A percentile compares a stretch with the other conserved stretches of the same genome.
phyloP scores from a whole-genome alignment of 176 grass and related monocot genomes.

The Carex littledalei region DNA sequence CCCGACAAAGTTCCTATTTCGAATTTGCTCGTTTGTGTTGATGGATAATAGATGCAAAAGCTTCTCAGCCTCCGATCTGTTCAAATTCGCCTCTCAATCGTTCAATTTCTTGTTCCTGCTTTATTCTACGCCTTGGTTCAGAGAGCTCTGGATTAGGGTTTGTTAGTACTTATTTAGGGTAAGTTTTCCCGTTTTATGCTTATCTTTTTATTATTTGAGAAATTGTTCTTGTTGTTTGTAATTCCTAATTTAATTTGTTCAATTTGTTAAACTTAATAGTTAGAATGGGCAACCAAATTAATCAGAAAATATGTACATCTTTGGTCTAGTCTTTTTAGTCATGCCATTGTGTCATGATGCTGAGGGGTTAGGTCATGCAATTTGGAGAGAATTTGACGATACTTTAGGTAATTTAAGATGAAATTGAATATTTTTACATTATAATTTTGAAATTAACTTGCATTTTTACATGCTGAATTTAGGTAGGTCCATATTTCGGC shows the following conservation, averaged over 20 bases:
- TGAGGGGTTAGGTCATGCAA: too few relatives aligned
- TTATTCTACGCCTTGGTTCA: conserved; percentile 57
- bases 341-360: neutral
- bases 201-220: neutral
- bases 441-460: neutral
- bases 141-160: conserved; percentile 52
- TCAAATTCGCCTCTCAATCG: neutral
- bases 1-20: neutral
- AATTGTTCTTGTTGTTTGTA: neutral
- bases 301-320: neutral
- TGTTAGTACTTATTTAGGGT: conserved; percentile 24
- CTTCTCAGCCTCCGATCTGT: conserved; percentile 26
- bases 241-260: neutral
- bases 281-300: neutral
- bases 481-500: conserved; percentile 14
- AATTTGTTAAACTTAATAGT: neutral
- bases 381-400: too few relatives aligned
- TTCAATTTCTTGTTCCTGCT: conserved; percentile 31
- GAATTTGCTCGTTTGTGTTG: conserved; percentile 17
- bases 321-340: neutral
- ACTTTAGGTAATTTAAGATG: too few relatives aligned
- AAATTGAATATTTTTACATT: neutral
- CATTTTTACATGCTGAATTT: neutral
- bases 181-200: neutral
- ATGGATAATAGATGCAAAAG: conserved; percentile 39